Conservation (phyloP, 495 filamentous ascomycete species). For the Xylaria venustula region DNA sequence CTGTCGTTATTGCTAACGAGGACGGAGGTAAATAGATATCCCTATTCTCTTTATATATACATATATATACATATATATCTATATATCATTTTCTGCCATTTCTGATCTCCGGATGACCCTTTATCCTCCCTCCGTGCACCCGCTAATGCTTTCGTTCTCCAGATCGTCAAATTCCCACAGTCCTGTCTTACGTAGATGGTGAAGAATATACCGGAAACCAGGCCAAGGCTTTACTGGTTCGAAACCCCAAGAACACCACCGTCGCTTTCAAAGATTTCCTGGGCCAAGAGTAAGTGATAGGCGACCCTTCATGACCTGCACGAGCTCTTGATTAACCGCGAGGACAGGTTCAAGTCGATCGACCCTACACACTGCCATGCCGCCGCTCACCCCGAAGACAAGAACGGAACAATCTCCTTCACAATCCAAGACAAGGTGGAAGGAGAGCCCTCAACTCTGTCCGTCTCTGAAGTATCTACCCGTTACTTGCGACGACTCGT, state of each 20-base stretch:
- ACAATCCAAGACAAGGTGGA: conserved; percentile 69
- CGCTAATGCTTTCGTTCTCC: conserved; percentile 16
- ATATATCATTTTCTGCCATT: too few relatives aligned
- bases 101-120: too few relatives aligned
- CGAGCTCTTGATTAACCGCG: conserved; percentile 9
- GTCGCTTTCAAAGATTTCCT: conserved; percentile 95
- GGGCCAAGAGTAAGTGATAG: conserved; percentile 78
- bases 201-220: conserved; percentile 97
- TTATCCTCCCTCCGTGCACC: conserved; percentile 7
- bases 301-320: background rate
- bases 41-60: background rate
- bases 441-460: conserved; percentile 63
- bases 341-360: conserved; percentile 78
- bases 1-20: conserved; percentile 98
- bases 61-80: too few relatives aligned
- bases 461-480: conserved; percentile 81
- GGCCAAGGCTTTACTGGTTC: conserved; percentile 87
- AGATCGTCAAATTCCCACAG: conserved; percentile 96
- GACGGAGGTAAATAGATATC: conserved; percentile 72
- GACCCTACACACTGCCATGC: conserved; percentile 93
- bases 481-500: conserved; percentile 81
- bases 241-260: conserved; percentile 88
- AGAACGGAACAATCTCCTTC: conserved; percentile 74
- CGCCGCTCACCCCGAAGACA: conserved; percentile 83
- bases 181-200: conserved; percentile 89